Percentiles rank a stretch among this genome's conserved stretches.
Conservation (phyloP, 2,329 filamentous ascomycete species). For the Myriangium duriaei region DNA sequence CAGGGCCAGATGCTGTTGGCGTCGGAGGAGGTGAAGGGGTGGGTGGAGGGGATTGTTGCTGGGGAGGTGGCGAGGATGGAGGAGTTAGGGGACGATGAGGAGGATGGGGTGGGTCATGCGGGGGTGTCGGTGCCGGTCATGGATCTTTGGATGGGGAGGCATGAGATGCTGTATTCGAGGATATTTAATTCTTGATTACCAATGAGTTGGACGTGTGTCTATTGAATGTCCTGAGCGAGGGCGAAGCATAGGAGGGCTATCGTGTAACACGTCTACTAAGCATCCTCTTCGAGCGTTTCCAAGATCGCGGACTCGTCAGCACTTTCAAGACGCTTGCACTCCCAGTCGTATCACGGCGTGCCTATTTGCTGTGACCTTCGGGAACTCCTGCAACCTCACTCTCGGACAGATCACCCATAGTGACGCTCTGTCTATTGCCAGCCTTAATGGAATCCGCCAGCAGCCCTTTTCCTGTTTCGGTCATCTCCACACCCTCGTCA, state of each 20-base stretch:
- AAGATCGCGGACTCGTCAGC: too few species aligned
- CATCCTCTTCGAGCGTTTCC: too few species aligned
- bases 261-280: too few species aligned
- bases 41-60: conserved; percentile 47
- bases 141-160: conserved; percentile 72
- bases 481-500: conserved; percentile 1
- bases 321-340: too few species aligned
- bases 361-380: neutral
- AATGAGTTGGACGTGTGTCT: too few species aligned
- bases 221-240: too few species aligned
- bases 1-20: conserved; percentile 65
- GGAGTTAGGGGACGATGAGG: neutral
- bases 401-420: too few species aligned
- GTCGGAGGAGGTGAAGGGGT: conserved; percentile 41
- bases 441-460: conserved; percentile 13
- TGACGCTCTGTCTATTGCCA: conserved; percentile 1
- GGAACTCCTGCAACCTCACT: too few species aligned
- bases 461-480: conserved; percentile 3
- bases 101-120: conserved; percentile 45
- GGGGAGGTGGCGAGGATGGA: conserved; percentile 43
- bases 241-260: too few species aligned
- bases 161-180: conserved; percentile 71
- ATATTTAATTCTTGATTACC: conserved; percentile 76
- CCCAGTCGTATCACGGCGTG: too few species aligned
- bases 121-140: conserved; percentile 65